Base-by-base conservation (phyloP, 345 rosid species). In the Atalantia buxifolia region DNA sequence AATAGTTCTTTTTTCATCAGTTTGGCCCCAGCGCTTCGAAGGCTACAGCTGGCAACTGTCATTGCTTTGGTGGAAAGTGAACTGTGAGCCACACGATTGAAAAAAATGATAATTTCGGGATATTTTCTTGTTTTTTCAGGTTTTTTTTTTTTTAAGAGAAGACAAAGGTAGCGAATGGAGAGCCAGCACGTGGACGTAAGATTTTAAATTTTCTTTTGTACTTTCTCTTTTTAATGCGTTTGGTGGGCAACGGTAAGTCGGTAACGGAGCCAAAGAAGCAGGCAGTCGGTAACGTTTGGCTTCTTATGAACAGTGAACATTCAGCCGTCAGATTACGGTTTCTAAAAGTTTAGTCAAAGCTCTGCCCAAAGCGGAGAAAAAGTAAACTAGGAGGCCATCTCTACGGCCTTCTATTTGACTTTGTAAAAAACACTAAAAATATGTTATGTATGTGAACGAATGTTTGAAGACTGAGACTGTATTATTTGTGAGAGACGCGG, bases 401-500 rank as follows among this genome's bases (percentile, higher is more conserved):
- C 22, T 18, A 53, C 12, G 56, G 21, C 6, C 56, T 50, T 16
- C 56, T 0, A 16, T 16, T 53, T 53, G 57, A 53, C 57, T 53
- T 53, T 18, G 1, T 18, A 18, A 16, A 18, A 1, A 53, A 1
- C 2, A 18, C 22, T 7, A 18, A 33, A 57, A 14, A 38, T 4
- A 0, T 0, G 5, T 53, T 53, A 5, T 53, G 50, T 7, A 53
- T 18, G 22, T 53, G 22, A 5, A 53, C 5, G 57, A 5, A 53
- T 18, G 57, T 5, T 45, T 45, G 18, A 45, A 45, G 13, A 45
- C 13, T 45, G 50, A 45, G 13, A 45, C 50, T 45, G 13, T 53
- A 2, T 12, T 18, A 6, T 13, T 27, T 0, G 33, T 88, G 90
- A 85, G 92, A 91, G 91, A 88, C 88, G 88, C 87, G 87, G 93